Evolutionary conservation across 2,329 filamentous ascomycete genomes (phyloP).

Genomic region (Penicillium thymicola): DNA sequence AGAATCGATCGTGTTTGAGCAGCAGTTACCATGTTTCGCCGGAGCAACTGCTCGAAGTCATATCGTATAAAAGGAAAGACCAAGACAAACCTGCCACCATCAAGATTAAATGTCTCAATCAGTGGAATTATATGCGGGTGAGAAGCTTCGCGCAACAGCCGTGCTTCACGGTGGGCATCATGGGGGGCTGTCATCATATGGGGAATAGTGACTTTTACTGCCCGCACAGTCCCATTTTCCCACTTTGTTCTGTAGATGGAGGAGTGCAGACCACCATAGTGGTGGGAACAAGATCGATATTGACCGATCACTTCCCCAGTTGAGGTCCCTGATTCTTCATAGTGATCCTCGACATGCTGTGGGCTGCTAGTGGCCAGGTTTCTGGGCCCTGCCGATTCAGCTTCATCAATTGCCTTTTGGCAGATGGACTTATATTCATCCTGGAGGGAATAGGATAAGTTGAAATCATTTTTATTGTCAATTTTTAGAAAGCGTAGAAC

Average conservation of each 20-base stretch:
- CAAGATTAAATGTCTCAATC: constrained; percentile 66
- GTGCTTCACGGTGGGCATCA: constrained; percentile 73
- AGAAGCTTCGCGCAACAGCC: constrained; percentile 64
- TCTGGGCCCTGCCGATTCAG: constrained; percentile 24
- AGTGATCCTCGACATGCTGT: constrained; percentile 20
- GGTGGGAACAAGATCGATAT: constrained; percentile 56
- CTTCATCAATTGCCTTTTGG: constrained; percentile 37
- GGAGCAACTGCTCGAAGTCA: constrained; percentile 68
- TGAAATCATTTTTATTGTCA: not conserved
- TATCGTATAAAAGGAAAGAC: constrained; percentile 80
- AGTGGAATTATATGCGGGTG: constrained; percentile 63
- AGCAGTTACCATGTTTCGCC: constrained; percentile 41
- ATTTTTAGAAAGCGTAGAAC: not conserved
- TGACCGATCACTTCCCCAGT: constrained; percentile 49
- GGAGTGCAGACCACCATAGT: constrained; percentile 71
- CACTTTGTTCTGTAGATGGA: constrained; percentile 69
- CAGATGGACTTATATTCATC: constrained; percentile 53
- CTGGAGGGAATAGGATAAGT: constrained; percentile 42
- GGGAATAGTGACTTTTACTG: constrained; percentile 82
- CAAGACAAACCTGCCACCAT: constrained; percentile 70
- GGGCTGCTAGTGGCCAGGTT: constrained; percentile 23
- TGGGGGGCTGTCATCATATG: constrained; percentile 74
- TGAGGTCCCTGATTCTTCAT: constrained; percentile 19
- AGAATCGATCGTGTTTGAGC: constrained; percentile 51
- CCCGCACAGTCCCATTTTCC: constrained; percentile 51